These are phyloP conservation scores for Plasmopara viticola DNA, from an alignment of 352 stramenopile species.

Conservation along the genomic window DNA sequence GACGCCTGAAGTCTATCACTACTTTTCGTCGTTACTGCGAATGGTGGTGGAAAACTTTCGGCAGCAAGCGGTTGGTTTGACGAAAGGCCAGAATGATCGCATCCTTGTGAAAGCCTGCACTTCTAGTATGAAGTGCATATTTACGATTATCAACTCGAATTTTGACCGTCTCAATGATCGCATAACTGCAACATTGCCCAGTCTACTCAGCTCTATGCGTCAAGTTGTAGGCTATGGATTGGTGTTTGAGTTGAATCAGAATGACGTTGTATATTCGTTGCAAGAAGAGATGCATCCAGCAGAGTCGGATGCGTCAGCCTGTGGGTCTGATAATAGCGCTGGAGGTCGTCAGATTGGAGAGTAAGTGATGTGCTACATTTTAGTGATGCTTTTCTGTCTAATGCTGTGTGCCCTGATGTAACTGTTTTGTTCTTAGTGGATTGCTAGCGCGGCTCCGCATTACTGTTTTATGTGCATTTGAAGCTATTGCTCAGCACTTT, in stretches of 20 bases:
- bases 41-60: conserved; percentile 85
- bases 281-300: conserved; percentile 50
- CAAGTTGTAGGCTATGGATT: conserved; percentile 72
- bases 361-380: conserved; percentile 28
- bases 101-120: conserved; percentile 81
- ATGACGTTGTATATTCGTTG: conserved; percentile 49
- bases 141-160: conserved; percentile 71
- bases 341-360: conserved; percentile 34
- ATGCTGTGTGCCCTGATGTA: conserved; percentile 4
- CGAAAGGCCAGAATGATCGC: conserved; percentile 56
- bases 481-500: conserved; percentile 62
- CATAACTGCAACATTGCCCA: conserved; percentile 51
- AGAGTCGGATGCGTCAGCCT: conserved; percentile 73
- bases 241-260: conserved; percentile 38
- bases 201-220: conserved; percentile 68
- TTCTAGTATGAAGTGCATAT: conserved; percentile 84
- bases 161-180: conserved; percentile 51
- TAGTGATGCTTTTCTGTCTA: not conserved
- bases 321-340: conserved; percentile 46
- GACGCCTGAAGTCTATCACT: conserved; percentile 58
- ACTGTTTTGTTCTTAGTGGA: conserved; percentile 27
- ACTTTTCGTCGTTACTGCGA: conserved; percentile 65
- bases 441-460: conserved; percentile 67
- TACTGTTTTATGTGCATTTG: conserved; percentile 63
- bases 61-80: conserved; percentile 63